A percentile compares a stretch with the other conserved stretches of the same genome.
phyloP scores from a whole-genome alignment of 352 stramenopile genomes.

The Phytopythium sindhum region DNA sequence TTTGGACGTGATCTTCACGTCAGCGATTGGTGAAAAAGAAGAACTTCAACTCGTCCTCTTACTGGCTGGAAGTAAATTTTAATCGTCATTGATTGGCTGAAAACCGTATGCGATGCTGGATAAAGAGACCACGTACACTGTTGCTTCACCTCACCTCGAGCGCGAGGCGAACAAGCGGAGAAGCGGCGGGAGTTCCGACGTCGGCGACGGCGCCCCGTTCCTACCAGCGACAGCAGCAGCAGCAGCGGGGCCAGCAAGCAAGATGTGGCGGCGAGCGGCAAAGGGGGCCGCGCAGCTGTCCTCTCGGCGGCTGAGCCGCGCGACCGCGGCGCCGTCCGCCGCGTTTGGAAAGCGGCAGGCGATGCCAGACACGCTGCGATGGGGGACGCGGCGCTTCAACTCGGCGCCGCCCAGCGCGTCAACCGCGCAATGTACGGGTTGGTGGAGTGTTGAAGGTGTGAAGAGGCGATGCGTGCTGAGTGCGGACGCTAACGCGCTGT shows the following conservation, averaged over 20 bases:
- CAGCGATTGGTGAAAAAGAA: slow-evolving; percentile 1
- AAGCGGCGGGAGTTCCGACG: too few relatives aligned
- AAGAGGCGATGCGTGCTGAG: neutral
- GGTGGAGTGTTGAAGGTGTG: neutral
- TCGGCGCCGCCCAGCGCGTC: neutral
- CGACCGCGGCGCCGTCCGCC: neutral
- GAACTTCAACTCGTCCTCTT: too few relatives aligned
- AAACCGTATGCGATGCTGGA: neutral
- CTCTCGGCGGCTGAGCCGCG: neutral
- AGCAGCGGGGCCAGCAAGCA: neutral
- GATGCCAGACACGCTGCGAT: neutral
- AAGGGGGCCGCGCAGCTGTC: neutral
- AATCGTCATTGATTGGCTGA: neutral
- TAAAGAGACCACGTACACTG: too few relatives aligned
- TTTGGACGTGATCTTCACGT: neutral
- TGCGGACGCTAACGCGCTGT: slow-evolving; percentile 7
- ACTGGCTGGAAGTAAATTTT: neutral
- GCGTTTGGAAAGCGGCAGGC: neutral
- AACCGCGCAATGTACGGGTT: slow-evolving; percentile 17
- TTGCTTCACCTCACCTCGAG: too few relatives aligned
- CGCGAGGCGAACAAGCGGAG: neutral
- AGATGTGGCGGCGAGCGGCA: slow-evolving; percentile 4
- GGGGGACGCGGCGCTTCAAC: neutral
- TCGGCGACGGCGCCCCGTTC: too few relatives aligned
- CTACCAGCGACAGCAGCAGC: too few relatives aligned